Percentiles rank a stretch among this genome's conserved stretches.
Evolutionary conservation across 805 yeast genomes (phyloP).

Genomic region (Starmerella floricola): DNA sequence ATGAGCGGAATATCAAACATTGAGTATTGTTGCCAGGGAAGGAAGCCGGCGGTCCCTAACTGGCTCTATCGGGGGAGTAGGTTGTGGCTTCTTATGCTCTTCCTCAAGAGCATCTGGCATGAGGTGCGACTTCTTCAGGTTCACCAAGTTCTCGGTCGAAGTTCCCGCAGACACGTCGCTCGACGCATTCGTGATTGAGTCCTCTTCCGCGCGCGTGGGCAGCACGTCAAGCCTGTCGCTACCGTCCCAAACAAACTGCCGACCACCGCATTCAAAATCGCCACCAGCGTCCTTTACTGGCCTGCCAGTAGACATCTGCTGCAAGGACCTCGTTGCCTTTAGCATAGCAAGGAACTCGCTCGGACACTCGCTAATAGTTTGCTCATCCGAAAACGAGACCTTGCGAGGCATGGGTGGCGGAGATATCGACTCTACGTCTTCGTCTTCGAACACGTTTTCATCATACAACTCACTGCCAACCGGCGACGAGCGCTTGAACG

Average conservation of each 20-base stretch:
- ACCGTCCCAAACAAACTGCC: slow-evolving; percentile 33
- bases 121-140: no score
- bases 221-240: slow-evolving; percentile 23
- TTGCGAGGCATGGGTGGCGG: slow-evolving; percentile 29
- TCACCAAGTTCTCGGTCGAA: no score
- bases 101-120: background rate
- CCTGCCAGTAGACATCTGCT: slow-evolving; percentile 29
- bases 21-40: slow-evolving; percentile 12
- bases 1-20: background rate
- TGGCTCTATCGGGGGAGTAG: background rate
- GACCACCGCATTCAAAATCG: slow-evolving; percentile 32
- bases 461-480: slow-evolving; percentile 5
- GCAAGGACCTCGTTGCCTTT: slow-evolving; percentile 34
- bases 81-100: background rate
- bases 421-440: slow-evolving; percentile 15
- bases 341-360: slow-evolving; percentile 31
- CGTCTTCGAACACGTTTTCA: slow-evolving; percentile 22
- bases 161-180: background rate
- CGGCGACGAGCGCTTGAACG: background rate
- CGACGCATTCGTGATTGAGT: background rate
- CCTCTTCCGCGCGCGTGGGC: background rate
- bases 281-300: slow-evolving; percentile 24
- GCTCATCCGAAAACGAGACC: slow-evolving; percentile 22
- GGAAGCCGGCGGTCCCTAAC: slow-evolving; percentile 6
- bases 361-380: slow-evolving; percentile 23